These are phyloP conservation scores for Lactarius trivialis DNA, from an alignment of 768 basidiomycete genomes.

Conservation along the genomic window DNA sequence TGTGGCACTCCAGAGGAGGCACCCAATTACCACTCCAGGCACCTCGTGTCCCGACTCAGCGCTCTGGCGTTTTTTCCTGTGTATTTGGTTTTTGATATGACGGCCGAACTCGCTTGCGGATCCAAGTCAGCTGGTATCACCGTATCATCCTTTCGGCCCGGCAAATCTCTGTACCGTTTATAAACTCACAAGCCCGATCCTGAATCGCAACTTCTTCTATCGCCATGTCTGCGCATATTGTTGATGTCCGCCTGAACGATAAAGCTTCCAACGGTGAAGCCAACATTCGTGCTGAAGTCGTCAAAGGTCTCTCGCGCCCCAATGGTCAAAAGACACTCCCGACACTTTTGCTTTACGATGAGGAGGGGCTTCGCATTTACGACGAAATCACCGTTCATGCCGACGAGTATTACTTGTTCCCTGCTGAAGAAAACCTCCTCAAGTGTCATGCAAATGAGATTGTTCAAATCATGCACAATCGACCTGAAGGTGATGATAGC, in stretches of 20 bases:
- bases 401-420: slow-evolving; percentile 85
- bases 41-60: neutral
- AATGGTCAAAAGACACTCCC: slow-evolving; percentile 59
- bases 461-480: slow-evolving; percentile 58
- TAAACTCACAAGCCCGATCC: neutral
- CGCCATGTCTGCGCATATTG: slow-evolving; percentile 34
- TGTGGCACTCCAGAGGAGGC: no score
- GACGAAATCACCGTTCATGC: slow-evolving; percentile 76
- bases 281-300: slow-evolving; percentile 40
- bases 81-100: neutral
- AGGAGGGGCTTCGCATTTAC: slow-evolving; percentile 78
- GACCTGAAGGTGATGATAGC: slow-evolving; percentile 25
- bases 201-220: neutral
- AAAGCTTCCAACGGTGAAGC: slow-evolving; percentile 28
- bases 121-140: slow-evolving; percentile 5
- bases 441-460: slow-evolving; percentile 69
- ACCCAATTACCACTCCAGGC: neutral
- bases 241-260: slow-evolving; percentile 42
- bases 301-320: slow-evolving; percentile 50
- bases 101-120: neutral
- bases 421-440: slow-evolving; percentile 82
- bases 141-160: neutral
- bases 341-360: slow-evolving; percentile 81
- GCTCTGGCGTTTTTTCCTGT: neutral
- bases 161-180: neutral